Evolutionary conservation across 1,284 basidiomycete genomes (phyloP).

Genomic region (Schizophyllum amplum): DNA sequence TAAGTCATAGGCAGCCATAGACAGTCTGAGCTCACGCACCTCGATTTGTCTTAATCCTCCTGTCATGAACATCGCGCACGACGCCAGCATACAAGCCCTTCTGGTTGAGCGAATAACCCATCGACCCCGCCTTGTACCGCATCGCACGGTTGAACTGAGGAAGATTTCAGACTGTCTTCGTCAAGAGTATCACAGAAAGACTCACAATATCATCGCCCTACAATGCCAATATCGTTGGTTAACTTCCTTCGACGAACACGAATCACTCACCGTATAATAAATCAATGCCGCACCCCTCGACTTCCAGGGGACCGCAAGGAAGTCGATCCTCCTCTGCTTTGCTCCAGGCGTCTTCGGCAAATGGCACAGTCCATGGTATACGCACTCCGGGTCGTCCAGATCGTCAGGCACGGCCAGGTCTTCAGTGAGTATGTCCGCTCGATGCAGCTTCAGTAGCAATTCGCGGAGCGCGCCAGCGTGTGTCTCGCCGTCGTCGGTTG

Average conservation of each 20-base stretch:
- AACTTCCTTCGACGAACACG: slow-evolving; percentile 1
- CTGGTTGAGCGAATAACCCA: slow-evolving; percentile 85
- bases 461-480: slow-evolving; percentile 42
- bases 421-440: slow-evolving; percentile 53
- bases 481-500: slow-evolving; percentile 60
- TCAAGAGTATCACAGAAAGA: slow-evolving; percentile 1
- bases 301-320: slow-evolving; percentile 72
- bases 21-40: no score
- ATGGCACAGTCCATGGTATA: slow-evolving; percentile 75
- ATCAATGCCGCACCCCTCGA: slow-evolving; percentile 77
- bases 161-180: not conserved
- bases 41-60: slow-evolving; percentile 51
- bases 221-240: slow-evolving; percentile 3
- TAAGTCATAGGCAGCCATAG: slow-evolving; percentile 2
- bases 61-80: slow-evolving; percentile 58
- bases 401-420: slow-evolving; percentile 69
- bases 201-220: slow-evolving; percentile 76
- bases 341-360: slow-evolving; percentile 29
- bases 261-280: slow-evolving; percentile 72
- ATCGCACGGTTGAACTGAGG: slow-evolving; percentile 83
- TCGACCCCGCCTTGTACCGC: slow-evolving; percentile 72
- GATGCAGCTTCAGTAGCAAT: slow-evolving; percentile 7
- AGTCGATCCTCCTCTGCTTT: slow-evolving; percentile 71
- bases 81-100: slow-evolving; percentile 69
- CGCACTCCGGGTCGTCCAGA: slow-evolving; percentile 56